Evolutionary conservation across 208 protist species (phyloP), one percentile per base, ranked within the genome.

Genomic region (Crithidia brevicula): DNA sequence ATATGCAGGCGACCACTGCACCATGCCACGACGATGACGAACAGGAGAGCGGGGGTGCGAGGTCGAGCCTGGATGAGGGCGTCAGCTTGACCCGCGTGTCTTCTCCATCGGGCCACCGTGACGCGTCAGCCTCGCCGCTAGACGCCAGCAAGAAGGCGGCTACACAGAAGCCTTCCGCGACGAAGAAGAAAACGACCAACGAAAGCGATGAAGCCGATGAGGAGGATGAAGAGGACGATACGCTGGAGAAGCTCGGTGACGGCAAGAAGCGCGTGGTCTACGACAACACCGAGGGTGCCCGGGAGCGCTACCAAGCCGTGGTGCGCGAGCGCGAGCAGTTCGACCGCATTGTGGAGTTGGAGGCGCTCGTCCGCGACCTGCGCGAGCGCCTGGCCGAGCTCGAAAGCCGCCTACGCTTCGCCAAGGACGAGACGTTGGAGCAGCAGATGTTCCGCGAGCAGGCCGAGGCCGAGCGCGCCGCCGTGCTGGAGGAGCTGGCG

Each of bases 401-500:
- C 25, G 82, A 92, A 71, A 87, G 82, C 42, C 79, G 77, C n/a
- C 72, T 92, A 38, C 86, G 83, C 46, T 74, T 92, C 59, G 62
- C 82, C 3, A 71, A 83, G 75, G 82, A 92, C 57, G 75, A 79
- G 45, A 83, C 62, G 23, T 61, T 79, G 16, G 86, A 92, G 72
- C 58, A 83, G 61, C 72, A 83, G 60, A 68, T 89, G 62, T 60
- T 72, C 33, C 73, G 72, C 38, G 77, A 79, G 60, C 67, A 79
- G 46, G 77, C 77, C 25, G 78, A 89, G 64, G 60, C 72, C 7
- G 78, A 88, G 46, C 61, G 77, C 23, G 65, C 72, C 50, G 78
- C 77, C 10, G 54, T 86, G 49, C 56, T 71, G 5, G 59, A 71
- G 42, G 77, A 82, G 46, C 69, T 87, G n/a, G 51, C 59, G 13